Evolutionary conservation across 169 alveolate genomes (phyloP).

Genomic region (Besnoitia besnoiti): DNA sequence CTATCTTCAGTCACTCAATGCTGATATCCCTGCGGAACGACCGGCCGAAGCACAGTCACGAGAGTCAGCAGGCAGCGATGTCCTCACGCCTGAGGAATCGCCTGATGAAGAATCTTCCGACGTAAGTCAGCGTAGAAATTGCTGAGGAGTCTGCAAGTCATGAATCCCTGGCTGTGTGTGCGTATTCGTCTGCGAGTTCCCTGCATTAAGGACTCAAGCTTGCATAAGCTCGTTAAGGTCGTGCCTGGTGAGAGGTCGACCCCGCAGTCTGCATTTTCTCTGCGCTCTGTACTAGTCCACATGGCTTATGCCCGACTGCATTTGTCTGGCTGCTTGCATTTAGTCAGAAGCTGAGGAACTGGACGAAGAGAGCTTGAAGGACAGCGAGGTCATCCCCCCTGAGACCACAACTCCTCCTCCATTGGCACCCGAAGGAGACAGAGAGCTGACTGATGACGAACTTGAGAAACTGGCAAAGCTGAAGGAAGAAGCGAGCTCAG

Average conservation of each 20-base stretch:
- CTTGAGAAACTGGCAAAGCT: conserved; percentile 73
- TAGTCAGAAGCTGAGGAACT: conserved; percentile 71
- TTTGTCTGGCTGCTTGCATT: background rate
- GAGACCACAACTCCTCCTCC: conserved; percentile 76
- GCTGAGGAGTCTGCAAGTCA: background rate
- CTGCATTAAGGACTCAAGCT: too few species aligned
- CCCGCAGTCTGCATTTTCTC: too few species aligned
- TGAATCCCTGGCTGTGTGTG: too few species aligned
- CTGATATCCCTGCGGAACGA: conserved; percentile 44
- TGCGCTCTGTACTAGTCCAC: too few species aligned
- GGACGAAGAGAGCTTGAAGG: conserved; percentile 70
- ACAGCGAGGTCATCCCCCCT: conserved; percentile 71
- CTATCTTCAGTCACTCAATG: conserved; percentile 74
- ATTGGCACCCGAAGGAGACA: conserved; percentile 76
- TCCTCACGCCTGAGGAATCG: background rate
- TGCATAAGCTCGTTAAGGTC: too few species aligned
- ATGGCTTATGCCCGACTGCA: too few species aligned
- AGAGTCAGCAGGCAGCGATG: background rate
- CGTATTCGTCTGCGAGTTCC: too few species aligned
- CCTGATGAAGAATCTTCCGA: conserved; percentile 10
- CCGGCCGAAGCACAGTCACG: background rate
- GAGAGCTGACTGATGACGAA: conserved; percentile 76
- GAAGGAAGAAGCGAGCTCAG: conserved; percentile 74
- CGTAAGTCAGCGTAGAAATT: background rate
- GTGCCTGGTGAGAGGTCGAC: too few species aligned